phyloP scores from a whole-genome alignment of 108 stramenopile genomes.

The Skeletonema grethae region DNA sequence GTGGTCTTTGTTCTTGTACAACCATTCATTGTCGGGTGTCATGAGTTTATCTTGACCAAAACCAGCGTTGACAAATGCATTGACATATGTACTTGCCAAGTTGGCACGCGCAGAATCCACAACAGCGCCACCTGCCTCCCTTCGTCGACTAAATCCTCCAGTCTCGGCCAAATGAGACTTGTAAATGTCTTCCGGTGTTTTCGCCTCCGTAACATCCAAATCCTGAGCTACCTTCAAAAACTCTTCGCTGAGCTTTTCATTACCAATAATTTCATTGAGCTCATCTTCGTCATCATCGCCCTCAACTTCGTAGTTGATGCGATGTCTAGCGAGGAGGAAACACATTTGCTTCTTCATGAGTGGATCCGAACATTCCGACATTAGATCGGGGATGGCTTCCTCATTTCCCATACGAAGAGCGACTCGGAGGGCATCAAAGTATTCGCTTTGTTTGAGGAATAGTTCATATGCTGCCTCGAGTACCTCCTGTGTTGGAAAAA shows the following conservation, averaged over 20 bases:
- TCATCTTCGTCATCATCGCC: conserved; percentile 77
- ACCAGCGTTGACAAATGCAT: conserved; percentile 99
- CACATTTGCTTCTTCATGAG: conserved; percentile 92
- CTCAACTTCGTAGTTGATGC: conserved; percentile 83
- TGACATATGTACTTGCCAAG: conserved; percentile 98
- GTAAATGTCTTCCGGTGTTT: conserved; percentile 99
- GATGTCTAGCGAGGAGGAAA: conserved; percentile 83
- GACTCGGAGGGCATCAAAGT: conserved; percentile 92
- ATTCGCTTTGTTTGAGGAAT: conserved; percentile 83
- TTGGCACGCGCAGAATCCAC: conserved; percentile 98
- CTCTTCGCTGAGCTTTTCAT: conserved; percentile 88
- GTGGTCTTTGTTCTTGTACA: conserved; percentile 99
- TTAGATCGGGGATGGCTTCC: conserved; percentile 74
- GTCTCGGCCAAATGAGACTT: conserved; percentile 98
- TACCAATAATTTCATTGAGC: conserved; percentile 93
- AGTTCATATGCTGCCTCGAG: conserved; percentile 90
- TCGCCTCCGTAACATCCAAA: conserved; percentile 95
- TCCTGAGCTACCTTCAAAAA: conserved; percentile 90
- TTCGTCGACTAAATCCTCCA: conserved; percentile 84
- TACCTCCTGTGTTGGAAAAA: conserved; percentile 64
- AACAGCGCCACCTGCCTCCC: conserved; percentile 77
- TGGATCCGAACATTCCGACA: conserved; percentile 67
- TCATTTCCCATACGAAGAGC: conserved; percentile 85
- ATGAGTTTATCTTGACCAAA: conserved; percentile 95
- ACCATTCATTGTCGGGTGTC: conserved; percentile 91